A percentile compares a stretch with the other conserved stretches of the same genome.
These are phyloP conservation scores for Conringia planisiliqua DNA, from an alignment of 345 rosid species.

Conservation along the genomic window DNA sequence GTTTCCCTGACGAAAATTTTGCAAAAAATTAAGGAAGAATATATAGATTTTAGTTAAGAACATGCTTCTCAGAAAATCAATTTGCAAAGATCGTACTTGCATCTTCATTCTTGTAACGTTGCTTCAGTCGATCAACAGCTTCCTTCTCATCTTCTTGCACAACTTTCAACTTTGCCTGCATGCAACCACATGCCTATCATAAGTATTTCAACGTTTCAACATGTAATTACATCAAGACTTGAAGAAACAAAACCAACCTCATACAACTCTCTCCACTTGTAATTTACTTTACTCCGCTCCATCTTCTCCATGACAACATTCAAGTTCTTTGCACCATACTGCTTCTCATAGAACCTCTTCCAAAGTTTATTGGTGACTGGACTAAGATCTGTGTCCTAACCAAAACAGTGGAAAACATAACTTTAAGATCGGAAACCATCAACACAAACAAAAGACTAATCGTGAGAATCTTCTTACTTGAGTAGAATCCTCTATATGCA, in stretches of 20 bases:
- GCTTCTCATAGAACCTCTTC: conserved; percentile 63
- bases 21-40: conserved; percentile 2
- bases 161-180: conserved; percentile 60
- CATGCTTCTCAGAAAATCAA: conserved; percentile 7
- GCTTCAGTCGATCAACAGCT: conserved; percentile 48
- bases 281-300: conserved; percentile 48
- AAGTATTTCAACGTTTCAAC: neutral
- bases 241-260: conserved; percentile 44
- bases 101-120: conserved; percentile 66
- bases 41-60: neutral
- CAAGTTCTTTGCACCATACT: conserved; percentile 45
- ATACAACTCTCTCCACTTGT: conserved; percentile 63
- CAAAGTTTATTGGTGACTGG: conserved; percentile 73
- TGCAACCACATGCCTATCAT: neutral
- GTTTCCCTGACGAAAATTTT: conserved; percentile 50
- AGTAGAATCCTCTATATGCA: conserved; percentile 67
- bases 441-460: neutral
- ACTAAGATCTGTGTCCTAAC: conserved; percentile 77
- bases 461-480: conserved; percentile 35
- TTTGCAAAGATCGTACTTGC: conserved; percentile 49
- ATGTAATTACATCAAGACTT: neutral
- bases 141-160: conserved; percentile 45
- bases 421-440: neutral
- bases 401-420: conserved; percentile 5
- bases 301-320: conserved; percentile 51